phyloP scores from a whole-genome alignment of 2,329 filamentous ascomycete genomes.

The Talaromyces pinophilus region DNA sequence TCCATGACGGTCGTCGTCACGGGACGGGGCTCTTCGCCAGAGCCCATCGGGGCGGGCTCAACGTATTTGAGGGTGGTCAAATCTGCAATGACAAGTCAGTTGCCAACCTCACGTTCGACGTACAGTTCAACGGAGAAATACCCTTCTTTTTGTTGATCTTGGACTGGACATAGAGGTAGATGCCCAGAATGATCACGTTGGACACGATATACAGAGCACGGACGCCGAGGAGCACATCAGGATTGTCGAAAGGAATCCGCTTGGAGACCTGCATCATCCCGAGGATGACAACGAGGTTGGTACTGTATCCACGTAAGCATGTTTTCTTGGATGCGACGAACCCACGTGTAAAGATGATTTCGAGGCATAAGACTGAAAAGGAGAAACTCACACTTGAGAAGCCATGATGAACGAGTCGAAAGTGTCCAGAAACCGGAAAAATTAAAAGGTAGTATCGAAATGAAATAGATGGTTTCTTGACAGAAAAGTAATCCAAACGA shows the following conservation, averaged over 20 bases:
- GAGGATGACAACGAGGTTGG: conserved; percentile 91
- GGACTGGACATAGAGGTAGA: conserved; percentile 83
- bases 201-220: conserved; percentile 67
- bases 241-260: conserved; percentile 91
- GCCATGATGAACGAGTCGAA: conserved; percentile 55
- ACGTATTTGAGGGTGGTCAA: conserved; percentile 98
- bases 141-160: conserved; percentile 97
- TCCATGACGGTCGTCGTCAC: conserved; percentile 95
- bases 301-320: conserved; percentile 55
- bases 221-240: conserved; percentile 65
- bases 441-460: neutral
- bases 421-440: neutral
- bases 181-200: conserved; percentile 77
- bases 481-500: neutral
- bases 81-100: conserved; percentile 56
- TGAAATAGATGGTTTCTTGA: too few relatives aligned
- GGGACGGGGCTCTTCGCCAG: conserved; percentile 89
- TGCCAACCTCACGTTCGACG: neutral
- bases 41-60: conserved; percentile 91
- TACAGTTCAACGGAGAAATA: conserved; percentile 49
- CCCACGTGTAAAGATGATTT: neutral
- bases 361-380: neutral
- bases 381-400: conserved; percentile 61
- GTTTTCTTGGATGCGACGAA: neutral
- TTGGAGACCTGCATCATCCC: conserved; percentile 99